Percentiles rank a stretch among this genome's conserved stretches.
Conservation (phyloP, 202 grass and related monocot genomes). For the Schoenoplectus tabernaemontani region DNA sequence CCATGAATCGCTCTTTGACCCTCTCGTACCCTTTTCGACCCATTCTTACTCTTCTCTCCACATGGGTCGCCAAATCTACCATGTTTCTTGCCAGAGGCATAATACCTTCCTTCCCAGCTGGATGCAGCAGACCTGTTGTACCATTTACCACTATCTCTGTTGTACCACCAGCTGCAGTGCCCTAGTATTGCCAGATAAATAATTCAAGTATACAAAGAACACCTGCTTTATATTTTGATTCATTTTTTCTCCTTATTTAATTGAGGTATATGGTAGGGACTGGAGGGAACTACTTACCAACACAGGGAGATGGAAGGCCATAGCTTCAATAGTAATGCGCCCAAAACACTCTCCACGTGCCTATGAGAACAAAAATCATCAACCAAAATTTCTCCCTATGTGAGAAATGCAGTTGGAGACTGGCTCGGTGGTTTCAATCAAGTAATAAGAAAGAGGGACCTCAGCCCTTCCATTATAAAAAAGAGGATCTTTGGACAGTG, state of each 20-base stretch:
- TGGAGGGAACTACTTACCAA: conserved; percentile 37
- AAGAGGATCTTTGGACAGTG: not conserved
- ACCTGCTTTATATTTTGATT: not conserved
- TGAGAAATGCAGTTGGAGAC: not conserved
- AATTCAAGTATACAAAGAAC: conserved; percentile 6
- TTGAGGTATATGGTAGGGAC: not conserved
- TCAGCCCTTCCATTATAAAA: not conserved
- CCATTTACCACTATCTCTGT: conserved; percentile 72
- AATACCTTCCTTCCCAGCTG: conserved; percentile 71
- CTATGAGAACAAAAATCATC: conserved; percentile 21
- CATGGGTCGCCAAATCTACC: conserved; percentile 50
- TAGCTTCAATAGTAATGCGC: conserved; percentile 97
- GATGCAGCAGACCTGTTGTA: conserved; percentile 71
- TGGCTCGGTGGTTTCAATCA: not conserved
- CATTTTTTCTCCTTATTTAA: not conserved
- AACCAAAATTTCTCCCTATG: not conserved
- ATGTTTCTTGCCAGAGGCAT: conserved; percentile 62
- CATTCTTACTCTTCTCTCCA: conserved; percentile 52
- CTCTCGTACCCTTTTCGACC: conserved; percentile 61
- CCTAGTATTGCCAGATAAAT: conserved; percentile 36
- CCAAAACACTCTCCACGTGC: conserved; percentile 97
- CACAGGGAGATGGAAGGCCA: conserved; percentile 89
- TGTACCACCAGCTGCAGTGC: conserved; percentile 82
- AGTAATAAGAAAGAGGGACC: not conserved
- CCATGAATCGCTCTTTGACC: conserved; percentile 75